phyloP scores from a whole-genome alignment of 371 early-diverging fungal genomes.

The Mucor mucedo region DNA sequence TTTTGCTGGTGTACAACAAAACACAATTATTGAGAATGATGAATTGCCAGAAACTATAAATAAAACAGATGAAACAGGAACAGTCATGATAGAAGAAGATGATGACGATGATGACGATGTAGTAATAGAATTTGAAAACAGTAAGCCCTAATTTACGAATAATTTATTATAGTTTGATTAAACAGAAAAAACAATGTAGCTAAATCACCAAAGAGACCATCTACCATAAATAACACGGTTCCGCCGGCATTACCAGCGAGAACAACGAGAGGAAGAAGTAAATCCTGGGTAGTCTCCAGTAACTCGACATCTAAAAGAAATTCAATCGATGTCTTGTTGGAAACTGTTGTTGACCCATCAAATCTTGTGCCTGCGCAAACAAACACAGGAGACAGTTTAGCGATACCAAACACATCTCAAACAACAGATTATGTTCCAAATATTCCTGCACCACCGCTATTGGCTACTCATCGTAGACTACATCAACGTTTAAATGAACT shows the following conservation, averaged over 20 bases:
- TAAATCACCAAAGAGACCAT: conserved; percentile 1
- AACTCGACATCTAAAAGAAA: conserved; percentile 2
- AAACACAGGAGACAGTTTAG: conserved; percentile 32
- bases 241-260: background rate
- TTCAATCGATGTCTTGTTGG: conserved; percentile 23
- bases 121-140: conserved; percentile 26
- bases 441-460: conserved; percentile 53
- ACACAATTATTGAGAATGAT: conserved; percentile 15
- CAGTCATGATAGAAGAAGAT: background rate
- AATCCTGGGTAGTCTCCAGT: conserved; percentile 15
- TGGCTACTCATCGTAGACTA: conserved; percentile 43
- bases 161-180: background rate
- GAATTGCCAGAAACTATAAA: background rate
- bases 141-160: background rate
- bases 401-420: conserved; percentile 24
- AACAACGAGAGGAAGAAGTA: conserved; percentile 9
- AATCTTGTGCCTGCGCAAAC: conserved; percentile 39
- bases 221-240: background rate
- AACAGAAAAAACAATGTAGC: background rate
- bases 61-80: conserved; percentile 29
- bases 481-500: conserved; percentile 27
- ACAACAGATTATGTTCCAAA: conserved; percentile 34
- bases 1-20: conserved; percentile 34
- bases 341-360: conserved; percentile 32
- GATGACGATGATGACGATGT: conserved; percentile 48